phyloP scores from a whole-genome alignment of 495 filamentous ascomycete genomes.

The Penicillium cataractarum region DNA sequence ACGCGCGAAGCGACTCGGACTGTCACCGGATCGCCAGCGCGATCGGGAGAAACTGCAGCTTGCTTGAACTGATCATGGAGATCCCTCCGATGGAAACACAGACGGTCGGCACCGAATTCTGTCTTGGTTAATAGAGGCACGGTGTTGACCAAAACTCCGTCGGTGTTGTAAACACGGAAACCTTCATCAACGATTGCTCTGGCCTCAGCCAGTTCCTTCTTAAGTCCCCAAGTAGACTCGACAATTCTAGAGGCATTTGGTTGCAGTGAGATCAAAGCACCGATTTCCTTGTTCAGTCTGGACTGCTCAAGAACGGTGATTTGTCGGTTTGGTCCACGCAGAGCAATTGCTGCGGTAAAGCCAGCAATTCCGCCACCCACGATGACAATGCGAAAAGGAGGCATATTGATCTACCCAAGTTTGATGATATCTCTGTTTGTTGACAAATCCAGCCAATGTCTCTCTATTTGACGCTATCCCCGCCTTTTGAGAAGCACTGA shows the following conservation, averaged over 20 bases:
- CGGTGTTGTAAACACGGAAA: conserved; percentile 34
- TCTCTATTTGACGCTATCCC: background rate
- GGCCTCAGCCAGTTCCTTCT: conserved; percentile 13
- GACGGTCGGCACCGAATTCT: conserved; percentile 30
- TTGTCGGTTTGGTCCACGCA: conserved; percentile 27
- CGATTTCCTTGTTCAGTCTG: conserved; percentile 32
- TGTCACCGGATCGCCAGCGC: conserved; percentile 21
- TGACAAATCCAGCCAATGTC: background rate
- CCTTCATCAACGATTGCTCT: conserved; percentile 32
- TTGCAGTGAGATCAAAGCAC: conserved; percentile 34
- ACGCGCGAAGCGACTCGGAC: conserved; percentile 25
- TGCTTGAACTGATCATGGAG: conserved; percentile 30
- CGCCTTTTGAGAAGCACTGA: conserved; percentile 9
- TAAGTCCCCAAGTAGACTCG: conserved; percentile 26
- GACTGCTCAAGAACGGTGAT: conserved; percentile 37
- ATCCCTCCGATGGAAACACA: conserved; percentile 35
- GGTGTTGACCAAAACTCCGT: conserved; percentile 23
- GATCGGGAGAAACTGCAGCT: conserved; percentile 17
- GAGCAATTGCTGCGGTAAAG: conserved; percentile 30
- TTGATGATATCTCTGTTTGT: background rate
- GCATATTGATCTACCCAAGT: conserved; percentile 4
- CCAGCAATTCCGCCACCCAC: conserved; percentile 27
- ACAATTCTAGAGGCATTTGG: conserved; percentile 38
- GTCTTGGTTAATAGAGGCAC: conserved; percentile 24
- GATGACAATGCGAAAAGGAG: conserved; percentile 22